Conservation (phyloP, 768 basidiomycete species). For the Suillus occidentalis region DNA sequence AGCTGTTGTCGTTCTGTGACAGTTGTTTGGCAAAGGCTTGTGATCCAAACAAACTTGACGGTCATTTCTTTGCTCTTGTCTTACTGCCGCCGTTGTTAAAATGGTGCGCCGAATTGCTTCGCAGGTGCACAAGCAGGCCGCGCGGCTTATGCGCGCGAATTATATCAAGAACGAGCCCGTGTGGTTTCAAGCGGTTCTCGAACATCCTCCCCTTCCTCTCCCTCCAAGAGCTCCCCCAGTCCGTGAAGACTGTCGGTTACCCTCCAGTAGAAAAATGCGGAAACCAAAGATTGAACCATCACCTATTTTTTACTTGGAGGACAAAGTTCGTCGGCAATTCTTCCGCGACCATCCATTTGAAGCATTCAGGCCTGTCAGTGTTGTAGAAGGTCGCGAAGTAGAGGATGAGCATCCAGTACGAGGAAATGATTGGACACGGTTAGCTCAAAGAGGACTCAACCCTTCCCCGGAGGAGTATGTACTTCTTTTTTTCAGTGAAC, state of each 20-base stretch:
- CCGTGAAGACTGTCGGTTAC: constrained; percentile 46
- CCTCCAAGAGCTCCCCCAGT: constrained; percentile 71
- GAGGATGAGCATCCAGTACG: constrained; percentile 54
- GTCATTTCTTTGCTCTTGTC: neutral
- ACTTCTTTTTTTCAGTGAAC: neutral
- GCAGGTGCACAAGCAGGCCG: constrained; percentile 87
- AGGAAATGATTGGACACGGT: constrained; percentile 70
- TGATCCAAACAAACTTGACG: constrained; percentile 3
- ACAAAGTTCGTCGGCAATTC: constrained; percentile 85
- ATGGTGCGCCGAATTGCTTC: constrained; percentile 83
- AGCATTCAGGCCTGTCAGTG: constrained; percentile 74
- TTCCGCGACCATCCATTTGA: constrained; percentile 97
- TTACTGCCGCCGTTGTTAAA: neutral
- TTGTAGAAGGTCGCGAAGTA: constrained; percentile 70
- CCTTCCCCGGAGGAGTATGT: constrained; percentile 91
- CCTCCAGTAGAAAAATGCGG: constrained; percentile 26
- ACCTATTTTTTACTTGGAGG: constrained; percentile 78
- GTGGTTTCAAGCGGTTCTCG: constrained; percentile 84
- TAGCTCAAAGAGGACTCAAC: constrained; percentile 79
- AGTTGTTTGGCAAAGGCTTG: constrained; percentile 6
- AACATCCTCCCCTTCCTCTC: constrained; percentile 85
- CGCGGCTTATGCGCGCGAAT: constrained; percentile 71
- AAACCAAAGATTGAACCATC: constrained; percentile 47
- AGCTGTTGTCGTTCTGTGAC: neutral
- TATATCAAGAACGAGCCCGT: constrained; percentile 65